phyloP scores from a whole-genome alignment of 2,329 filamentous ascomycete species.

The Pleurostoma richardsiae region DNA sequence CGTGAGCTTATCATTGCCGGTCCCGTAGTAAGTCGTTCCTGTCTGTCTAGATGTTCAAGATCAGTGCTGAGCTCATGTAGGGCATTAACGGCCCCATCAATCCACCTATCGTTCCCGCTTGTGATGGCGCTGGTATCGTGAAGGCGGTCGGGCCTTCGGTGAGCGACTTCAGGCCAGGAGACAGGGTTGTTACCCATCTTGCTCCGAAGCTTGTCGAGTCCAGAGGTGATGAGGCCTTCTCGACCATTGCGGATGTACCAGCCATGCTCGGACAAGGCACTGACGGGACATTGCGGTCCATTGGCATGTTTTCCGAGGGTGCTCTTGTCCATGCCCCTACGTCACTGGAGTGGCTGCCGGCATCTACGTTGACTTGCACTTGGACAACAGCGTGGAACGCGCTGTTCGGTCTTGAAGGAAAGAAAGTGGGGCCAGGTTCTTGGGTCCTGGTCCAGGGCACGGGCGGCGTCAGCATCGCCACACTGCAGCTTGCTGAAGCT shows the following conservation, averaged over 20 bases:
- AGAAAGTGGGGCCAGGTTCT: constrained; percentile 27
- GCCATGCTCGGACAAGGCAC: constrained; percentile 52
- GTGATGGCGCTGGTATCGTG: constrained; percentile 36
- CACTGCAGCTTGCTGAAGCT: constrained; percentile 35
- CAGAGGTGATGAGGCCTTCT: constrained; percentile 8
- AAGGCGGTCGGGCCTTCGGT: constrained; percentile 48
- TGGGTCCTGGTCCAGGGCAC: constrained; percentile 32
- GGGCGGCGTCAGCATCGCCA: constrained; percentile 30
- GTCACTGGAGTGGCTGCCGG: constrained; percentile 29
- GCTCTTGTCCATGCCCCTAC: constrained; percentile 49
- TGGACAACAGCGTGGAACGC: constrained; percentile 47
- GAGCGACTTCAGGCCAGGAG: constrained; percentile 36
- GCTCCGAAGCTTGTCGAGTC: constrained; percentile 7
- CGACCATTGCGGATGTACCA: constrained; percentile 13
- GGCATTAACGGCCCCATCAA: too few relatives aligned
- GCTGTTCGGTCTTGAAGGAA: constrained; percentile 39
- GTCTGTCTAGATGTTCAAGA: too few relatives aligned
- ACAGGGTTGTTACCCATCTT: constrained; percentile 50
- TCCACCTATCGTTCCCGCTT: constrained; percentile 21
- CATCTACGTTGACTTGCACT: constrained; percentile 42
- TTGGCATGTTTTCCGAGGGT: constrained; percentile 51
- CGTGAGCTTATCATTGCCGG: constrained; percentile 39
- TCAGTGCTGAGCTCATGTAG: too few relatives aligned
- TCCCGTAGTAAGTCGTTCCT: too few relatives aligned
- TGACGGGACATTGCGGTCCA: constrained; percentile 53